These are phyloP conservation scores for Hemisphaericaspora xylofermentans DNA, from an alignment of 1,139 yeast genomes.

Conservation along the genomic window DNA sequence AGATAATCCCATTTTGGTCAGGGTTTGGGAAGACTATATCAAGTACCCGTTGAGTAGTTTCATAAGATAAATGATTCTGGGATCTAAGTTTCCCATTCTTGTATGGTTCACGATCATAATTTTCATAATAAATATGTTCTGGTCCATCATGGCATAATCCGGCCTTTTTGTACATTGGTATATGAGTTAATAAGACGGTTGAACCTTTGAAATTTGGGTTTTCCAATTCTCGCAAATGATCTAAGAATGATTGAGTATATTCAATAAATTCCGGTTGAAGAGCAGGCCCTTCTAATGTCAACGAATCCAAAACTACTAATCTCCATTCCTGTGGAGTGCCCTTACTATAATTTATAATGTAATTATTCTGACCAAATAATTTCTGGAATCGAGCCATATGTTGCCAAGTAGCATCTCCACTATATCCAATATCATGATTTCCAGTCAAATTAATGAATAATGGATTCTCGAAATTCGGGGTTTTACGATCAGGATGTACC, in stretches of 20 bases:
- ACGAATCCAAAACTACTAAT: conserved; percentile 77
- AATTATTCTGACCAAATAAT: conserved; percentile 83
- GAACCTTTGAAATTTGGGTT: conserved; percentile 62
- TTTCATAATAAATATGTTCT: conserved; percentile 54
- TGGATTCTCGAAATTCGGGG: conserved; percentile 45
- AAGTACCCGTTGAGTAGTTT: conserved; percentile 65
- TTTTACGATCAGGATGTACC: conserved; percentile 40
- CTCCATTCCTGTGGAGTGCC: conserved; percentile 74
- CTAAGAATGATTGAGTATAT: conserved; percentile 72
- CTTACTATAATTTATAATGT: conserved; percentile 65
- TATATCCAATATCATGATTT: conserved; percentile 93
- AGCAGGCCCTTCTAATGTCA: conserved; percentile 89
- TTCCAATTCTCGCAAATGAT: conserved; percentile 48
- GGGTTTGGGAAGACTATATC: conserved; percentile 64
- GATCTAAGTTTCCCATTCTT: conserved; percentile 70
- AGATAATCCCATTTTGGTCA: conserved; percentile 67
- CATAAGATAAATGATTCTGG: conserved; percentile 80
- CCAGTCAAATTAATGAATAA: conserved; percentile 83
- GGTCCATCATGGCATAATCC: conserved; percentile 92
- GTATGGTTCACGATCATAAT: conserved; percentile 56
- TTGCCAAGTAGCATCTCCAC: conserved; percentile 92
- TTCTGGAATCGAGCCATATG: conserved; percentile 77
- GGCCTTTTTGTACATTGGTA: conserved; percentile 78
- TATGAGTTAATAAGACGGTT: conserved; percentile 82
- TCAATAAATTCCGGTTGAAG: conserved; percentile 66